Conservation (phyloP, 257 asterid genomes). For the Agastache rugosa region DNA sequence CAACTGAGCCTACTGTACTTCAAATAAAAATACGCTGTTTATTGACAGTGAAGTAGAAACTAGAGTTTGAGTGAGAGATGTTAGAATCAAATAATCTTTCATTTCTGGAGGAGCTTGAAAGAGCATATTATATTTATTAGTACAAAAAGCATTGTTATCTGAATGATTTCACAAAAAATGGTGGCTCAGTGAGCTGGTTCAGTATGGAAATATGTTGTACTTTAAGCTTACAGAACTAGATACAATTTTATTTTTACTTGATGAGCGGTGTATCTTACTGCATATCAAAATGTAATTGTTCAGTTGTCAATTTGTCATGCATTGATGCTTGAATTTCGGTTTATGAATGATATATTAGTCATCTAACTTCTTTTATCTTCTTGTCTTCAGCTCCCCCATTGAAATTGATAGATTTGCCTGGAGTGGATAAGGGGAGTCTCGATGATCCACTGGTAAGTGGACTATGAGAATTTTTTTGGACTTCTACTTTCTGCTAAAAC, state of each 20-base stretch:
- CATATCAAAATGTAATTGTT: constrained; percentile 2
- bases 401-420: constrained; percentile 94
- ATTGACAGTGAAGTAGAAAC: not conserved
- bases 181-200: not conserved
- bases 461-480: constrained; percentile 8
- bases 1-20: constrained; percentile 6
- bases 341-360: constrained; percentile 7
- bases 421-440: constrained; percentile 82
- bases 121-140: constrained; percentile 16
- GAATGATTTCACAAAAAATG: not conserved
- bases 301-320: constrained; percentile 2
- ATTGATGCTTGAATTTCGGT: constrained; percentile 17
- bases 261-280: constrained; percentile 5
- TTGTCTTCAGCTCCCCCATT: constrained; percentile 79
- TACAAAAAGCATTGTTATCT: constrained; percentile 3
- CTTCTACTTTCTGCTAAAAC: constrained; percentile 19
- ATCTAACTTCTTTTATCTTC: constrained; percentile 29
- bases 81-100: constrained; percentile 16
- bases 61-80: not conserved
- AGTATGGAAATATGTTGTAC: not conserved
- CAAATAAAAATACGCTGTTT: not conserved
- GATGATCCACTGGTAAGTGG: constrained; percentile 88
- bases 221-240: constrained; percentile 13
- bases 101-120: constrained; percentile 14
- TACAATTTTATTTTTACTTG: constrained; percentile 2